Evolutionary conservation across 2,329 filamentous ascomycete genomes (phyloP), one percentile per base, ranked within the genome.

Genomic region (Chalaropsis ovoidea): DNA sequence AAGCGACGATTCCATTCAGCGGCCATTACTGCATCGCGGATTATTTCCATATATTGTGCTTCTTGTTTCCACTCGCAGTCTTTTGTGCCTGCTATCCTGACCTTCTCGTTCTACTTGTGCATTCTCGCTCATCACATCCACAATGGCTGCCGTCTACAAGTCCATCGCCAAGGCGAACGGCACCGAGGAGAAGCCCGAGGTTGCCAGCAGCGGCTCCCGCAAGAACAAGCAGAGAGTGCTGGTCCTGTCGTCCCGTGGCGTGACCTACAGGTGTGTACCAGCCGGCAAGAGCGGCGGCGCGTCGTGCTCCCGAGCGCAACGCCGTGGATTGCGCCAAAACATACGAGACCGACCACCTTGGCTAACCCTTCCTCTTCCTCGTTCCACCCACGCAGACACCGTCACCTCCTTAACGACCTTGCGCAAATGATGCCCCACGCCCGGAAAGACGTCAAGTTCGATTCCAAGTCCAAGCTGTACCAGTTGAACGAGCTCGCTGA

Each of bases 361-460:
- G 31, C 24, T 39, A 35, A 58, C 22, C 15, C 10, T n/a, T n/a
- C n/a, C n/a, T 31, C 31, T 35, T 13, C 17, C n/a, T 15, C 60
- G 35, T 22, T 35, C 45, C 19, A 45, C 64, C 27, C 62, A 49
- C 67, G 47, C 71, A 95, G 93, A 76, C 94, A 96, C 76, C 88
- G 94, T 54, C 94, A 99, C 77, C 81, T 99, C 54, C 82, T 99
- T 69, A 89, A 92, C 72, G 94, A 99, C 73, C 81, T 99, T 61
- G 85, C 90, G 67, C 82, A 88, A 39, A 86, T 99, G 76, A 86
- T 99, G 70, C 94, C 94, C 1, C 94, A 99, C 75, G 86, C 87
- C 70, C 86, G 90, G 73, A 96, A 95, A 78, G 94, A 99, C 75
- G 90, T 89, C 71, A 99, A 99, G 77, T 89, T 96, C 70, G 94